Conservation (phyloP, 495 filamentous ascomycete species). For the Penicillium ucsense region DNA sequence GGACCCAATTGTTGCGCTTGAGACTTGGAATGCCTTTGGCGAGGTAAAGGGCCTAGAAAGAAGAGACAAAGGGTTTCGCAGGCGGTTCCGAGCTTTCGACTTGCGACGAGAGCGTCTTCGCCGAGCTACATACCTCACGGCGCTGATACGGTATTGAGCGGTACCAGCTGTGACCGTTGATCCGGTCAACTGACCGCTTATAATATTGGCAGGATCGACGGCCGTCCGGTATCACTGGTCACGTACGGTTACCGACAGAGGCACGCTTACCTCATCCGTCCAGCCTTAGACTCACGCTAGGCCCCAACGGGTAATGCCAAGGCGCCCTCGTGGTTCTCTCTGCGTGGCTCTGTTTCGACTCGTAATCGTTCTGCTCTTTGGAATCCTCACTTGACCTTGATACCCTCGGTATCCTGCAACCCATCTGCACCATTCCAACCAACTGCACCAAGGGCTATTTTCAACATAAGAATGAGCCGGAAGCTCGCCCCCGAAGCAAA, state of each 20-base stretch:
- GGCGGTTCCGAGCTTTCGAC: slow-evolving; percentile 5
- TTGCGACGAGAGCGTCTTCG: slow-evolving; percentile 19
- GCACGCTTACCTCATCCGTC: slow-evolving; percentile 7
- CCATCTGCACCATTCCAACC: slow-evolving; percentile 7
- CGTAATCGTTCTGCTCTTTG: slow-evolving; percentile 7
- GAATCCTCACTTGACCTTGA: slow-evolving; percentile 8
- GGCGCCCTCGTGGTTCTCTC: slow-evolving; percentile 15
- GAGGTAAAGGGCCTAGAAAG: background rate
- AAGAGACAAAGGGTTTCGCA: background rate
- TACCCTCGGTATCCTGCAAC: slow-evolving; percentile 19
- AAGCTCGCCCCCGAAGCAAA: slow-evolving; percentile 97
- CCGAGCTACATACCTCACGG: slow-evolving; percentile 1
- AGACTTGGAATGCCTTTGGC: too few relatives aligned
- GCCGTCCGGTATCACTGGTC: slow-evolving; percentile 6
- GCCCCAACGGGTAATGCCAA: slow-evolving; percentile 24
- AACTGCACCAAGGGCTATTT: slow-evolving; percentile 1
- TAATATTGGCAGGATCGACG: background rate
- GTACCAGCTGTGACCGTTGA: slow-evolving; percentile 1
- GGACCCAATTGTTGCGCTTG: too few relatives aligned
- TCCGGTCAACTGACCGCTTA: too few relatives aligned
- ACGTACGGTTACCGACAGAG: slow-evolving; percentile 2
- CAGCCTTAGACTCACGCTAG: slow-evolving; percentile 14
- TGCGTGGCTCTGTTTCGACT: slow-evolving; percentile 10
- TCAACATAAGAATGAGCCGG: slow-evolving; percentile 40
- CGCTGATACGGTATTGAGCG: slow-evolving; percentile 2